phyloP scores from a whole-genome alignment of 306 rosid species.

The Lotus japonicus region DNA sequence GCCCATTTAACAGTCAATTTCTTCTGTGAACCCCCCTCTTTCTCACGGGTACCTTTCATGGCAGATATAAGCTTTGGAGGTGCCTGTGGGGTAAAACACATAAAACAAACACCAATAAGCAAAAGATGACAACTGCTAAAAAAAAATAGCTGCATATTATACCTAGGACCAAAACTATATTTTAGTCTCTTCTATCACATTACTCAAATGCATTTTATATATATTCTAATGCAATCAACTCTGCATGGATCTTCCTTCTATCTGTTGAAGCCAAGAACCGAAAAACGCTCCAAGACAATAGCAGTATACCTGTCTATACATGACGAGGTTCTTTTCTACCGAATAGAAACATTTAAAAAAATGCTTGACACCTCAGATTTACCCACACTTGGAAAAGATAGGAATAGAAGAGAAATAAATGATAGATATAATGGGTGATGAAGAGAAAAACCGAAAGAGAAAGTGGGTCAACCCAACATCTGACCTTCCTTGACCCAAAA shows the following conservation, averaged over 20 bases:
- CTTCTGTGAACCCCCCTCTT: slow-evolving; percentile 20
- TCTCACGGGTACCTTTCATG: slow-evolving; percentile 73
- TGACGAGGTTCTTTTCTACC: not conserved
- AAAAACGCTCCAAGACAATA: not conserved
- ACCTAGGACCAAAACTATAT: not conserved
- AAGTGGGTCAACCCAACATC: not conserved
- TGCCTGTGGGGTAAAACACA: slow-evolving; percentile 33
- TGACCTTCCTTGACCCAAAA: not conserved
- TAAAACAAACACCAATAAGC: not conserved
- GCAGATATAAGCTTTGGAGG: slow-evolving; percentile 64
- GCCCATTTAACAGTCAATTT: slow-evolving; percentile 77
- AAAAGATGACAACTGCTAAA: not conserved
- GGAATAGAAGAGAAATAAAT: too few relatives aligned
- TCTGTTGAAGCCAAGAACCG: not conserved
- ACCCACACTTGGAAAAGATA: too few relatives aligned
- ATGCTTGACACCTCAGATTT: too few relatives aligned
- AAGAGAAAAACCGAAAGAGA: too few relatives aligned
- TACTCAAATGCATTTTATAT: not conserved
- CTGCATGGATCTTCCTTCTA: not conserved
- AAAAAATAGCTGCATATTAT: not conserved
- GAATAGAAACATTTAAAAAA: not conserved
- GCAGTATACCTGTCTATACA: not conserved
- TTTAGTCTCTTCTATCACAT: not conserved
- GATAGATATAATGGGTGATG: too few relatives aligned
- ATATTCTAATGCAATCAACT: not conserved